Conservation (phyloP, 495 filamentous ascomycete genomes). For the Stereocaulon alpinum region DNA sequence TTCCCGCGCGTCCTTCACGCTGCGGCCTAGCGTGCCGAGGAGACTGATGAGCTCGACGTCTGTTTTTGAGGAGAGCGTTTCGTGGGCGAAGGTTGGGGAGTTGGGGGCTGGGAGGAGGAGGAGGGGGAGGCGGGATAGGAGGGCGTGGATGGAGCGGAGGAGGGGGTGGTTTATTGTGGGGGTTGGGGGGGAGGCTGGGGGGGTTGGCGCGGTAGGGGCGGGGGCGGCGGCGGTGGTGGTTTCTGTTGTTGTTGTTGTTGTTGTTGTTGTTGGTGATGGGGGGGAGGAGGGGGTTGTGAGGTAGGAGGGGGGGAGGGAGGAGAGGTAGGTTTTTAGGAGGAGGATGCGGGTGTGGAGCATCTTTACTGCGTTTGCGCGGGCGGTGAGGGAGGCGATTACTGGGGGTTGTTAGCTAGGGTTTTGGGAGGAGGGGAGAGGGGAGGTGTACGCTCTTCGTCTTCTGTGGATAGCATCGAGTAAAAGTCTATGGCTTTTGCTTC, state of each 20-base stretch:
- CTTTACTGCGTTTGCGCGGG: conserved; percentile 82
- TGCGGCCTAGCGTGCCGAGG: conserved; percentile 56
- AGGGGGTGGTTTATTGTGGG: conserved; percentile 39
- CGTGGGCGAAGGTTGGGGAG: conserved; percentile 39
- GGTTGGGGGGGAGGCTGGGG: background rate
- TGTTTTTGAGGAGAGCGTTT: conserved; percentile 57
- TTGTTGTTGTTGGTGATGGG: conserved; percentile 16
- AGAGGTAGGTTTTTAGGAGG: conserved; percentile 71
- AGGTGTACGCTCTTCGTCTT: conserved; percentile 64
- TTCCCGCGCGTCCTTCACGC: conserved; percentile 53
- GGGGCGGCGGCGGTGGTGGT: too few species aligned
- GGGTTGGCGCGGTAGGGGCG: background rate
- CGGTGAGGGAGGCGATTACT: conserved; percentile 64
- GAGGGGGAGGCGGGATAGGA: conserved; percentile 51
- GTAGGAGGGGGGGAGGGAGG: conserved; percentile 56
- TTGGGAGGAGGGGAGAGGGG: background rate
- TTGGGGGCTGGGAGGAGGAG: conserved; percentile 46
- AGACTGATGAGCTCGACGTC: conserved; percentile 68
- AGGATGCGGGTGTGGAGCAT: conserved; percentile 80
- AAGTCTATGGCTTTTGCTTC: conserved; percentile 30
- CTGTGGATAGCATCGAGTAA: conserved; percentile 50
- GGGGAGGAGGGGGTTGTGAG: conserved; percentile 28
- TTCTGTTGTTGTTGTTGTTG: background rate
- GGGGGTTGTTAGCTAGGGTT: conserved; percentile 10
- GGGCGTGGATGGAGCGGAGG: conserved; percentile 54